Evolutionary conservation across 2,329 filamentous ascomycete genomes (phyloP).

Genomic region (Hymenoscyphus salicellus): DNA sequence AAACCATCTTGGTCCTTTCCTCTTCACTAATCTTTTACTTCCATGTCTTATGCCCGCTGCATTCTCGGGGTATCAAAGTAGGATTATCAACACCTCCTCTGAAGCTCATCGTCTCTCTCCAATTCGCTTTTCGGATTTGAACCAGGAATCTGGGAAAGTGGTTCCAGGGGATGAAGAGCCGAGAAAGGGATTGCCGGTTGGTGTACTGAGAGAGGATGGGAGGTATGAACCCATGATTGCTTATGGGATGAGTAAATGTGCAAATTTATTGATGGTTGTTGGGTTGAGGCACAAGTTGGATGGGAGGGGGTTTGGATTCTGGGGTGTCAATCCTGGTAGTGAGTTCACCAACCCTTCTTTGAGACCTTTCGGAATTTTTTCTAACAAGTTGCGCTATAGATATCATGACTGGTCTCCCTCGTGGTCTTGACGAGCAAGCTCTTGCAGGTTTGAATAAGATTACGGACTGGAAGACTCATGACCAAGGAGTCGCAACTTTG

Average conservation of each 20-base stretch:
- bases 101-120: constrained; percentile 28
- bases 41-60: neutral
- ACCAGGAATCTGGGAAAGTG: constrained; percentile 26
- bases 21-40: constrained; percentile 23
- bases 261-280: constrained; percentile 37
- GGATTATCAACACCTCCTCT: constrained; percentile 21
- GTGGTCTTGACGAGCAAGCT: constrained; percentile 13
- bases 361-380: neutral
- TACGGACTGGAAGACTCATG: constrained; percentile 15
- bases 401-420: constrained; percentile 18
- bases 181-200: constrained; percentile 14
- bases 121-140: constrained; percentile 32
- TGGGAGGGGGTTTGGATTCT: constrained; percentile 6
- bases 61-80: neutral
- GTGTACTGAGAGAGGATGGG: constrained; percentile 16
- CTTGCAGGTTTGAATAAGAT: constrained; percentile 6
- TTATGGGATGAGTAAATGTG: constrained; percentile 47
- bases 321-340: constrained; percentile 25
- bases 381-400: constrained; percentile 6
- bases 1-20: constrained; percentile 24
- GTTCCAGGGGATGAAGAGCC: constrained; percentile 14
- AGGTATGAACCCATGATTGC: constrained; percentile 28
- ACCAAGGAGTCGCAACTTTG: constrained; percentile 19
- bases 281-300: constrained; percentile 18
- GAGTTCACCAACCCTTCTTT: neutral